Evolutionary conservation across 176 grass and related monocot species (phyloP).

Genomic region (Phyllostachys edulis): DNA sequence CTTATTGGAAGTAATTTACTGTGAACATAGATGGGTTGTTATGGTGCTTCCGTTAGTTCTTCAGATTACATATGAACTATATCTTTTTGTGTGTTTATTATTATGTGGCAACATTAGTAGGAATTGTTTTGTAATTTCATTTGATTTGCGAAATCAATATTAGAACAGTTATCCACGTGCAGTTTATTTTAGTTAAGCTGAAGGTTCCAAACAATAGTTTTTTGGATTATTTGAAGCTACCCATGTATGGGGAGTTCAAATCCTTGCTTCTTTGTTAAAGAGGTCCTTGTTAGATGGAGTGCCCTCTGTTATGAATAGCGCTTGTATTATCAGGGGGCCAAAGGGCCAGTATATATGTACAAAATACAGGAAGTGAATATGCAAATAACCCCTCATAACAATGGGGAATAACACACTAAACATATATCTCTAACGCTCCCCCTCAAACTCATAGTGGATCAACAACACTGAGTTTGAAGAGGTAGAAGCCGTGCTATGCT

Average conservation of each 20-base stretch:
- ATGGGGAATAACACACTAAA: too few relatives aligned
- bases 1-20: not conserved
- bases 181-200: not conserved
- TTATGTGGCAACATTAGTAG: not conserved
- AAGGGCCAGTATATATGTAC: too few relatives aligned
- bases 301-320: too few relatives aligned
- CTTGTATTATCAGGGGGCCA: too few relatives aligned
- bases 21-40: not conserved
- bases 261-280: not conserved
- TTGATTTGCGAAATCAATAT: not conserved
- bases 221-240: not conserved
- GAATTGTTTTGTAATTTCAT: not conserved
- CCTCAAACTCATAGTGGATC: too few relatives aligned
- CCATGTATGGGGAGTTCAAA: not conserved
- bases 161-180: not conserved
- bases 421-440: too few relatives aligned
- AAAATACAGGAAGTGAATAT: too few relatives aligned
- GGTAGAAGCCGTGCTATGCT: too few relatives aligned
- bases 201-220: not conserved
- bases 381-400: too few relatives aligned
- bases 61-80: not conserved
- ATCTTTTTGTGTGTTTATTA: not conserved
- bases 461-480: too few relatives aligned
- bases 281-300: not conserved
- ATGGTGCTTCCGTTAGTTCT: not conserved